Conservation (phyloP, 2,329 filamentous ascomycete genomes). For the Xylaria sp. region DNA sequence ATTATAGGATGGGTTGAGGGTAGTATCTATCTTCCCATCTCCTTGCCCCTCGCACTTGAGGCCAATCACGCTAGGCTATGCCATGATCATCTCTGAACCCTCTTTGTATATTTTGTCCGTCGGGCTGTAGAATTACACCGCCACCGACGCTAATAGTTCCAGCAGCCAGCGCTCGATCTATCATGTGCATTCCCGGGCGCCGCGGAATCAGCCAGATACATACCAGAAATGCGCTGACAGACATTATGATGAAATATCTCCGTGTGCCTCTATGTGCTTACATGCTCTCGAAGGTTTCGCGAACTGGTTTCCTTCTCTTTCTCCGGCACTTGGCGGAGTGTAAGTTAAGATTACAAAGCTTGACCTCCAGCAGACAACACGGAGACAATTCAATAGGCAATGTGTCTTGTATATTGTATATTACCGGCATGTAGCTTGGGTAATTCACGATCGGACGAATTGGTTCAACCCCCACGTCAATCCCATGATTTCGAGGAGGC, state of each 20-base stretch:
- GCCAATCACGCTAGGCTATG: background rate
- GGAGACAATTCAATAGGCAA: background rate
- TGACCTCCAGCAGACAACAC: background rate
- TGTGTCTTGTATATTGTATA: background rate
- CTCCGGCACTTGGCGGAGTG: too few relatives aligned
- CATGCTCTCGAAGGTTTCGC: background rate
- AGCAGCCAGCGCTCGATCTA: background rate
- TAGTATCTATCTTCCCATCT: background rate
- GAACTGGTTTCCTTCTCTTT: background rate
- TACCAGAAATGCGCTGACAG: background rate
- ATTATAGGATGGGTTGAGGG: background rate
- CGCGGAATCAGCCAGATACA: background rate
- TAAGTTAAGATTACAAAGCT: too few relatives aligned
- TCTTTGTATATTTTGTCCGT: slow-evolving; percentile 3
- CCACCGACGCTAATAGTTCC: background rate
- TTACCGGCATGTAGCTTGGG: background rate
- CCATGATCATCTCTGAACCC: background rate
- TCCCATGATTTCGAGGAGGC: background rate
- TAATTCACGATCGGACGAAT: background rate
- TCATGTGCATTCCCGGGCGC: too few relatives aligned
- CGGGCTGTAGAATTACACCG: slow-evolving; percentile 9
- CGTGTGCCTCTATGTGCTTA: background rate
- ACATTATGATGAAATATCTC: background rate
- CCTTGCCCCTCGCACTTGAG: background rate
- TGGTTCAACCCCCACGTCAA: too few relatives aligned